Percentiles rank a stretch among this genome's conserved stretches.
Conservation (phyloP, 805 yeast species). For the Lipomyces spencermartinsiae region DNA sequence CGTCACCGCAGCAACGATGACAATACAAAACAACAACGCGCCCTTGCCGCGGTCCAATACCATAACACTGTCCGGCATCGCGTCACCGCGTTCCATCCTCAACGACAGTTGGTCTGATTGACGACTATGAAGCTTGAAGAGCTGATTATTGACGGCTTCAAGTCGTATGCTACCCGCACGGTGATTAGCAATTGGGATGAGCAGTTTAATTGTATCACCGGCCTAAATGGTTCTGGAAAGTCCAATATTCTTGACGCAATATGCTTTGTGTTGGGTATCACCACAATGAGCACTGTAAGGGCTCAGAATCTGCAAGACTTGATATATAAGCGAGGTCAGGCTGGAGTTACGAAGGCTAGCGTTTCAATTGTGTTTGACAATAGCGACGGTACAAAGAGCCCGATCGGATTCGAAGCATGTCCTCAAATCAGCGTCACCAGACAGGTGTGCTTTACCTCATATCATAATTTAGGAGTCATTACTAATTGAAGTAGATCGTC, state of each 20-base stretch:
- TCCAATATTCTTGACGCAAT: conserved; percentile 96
- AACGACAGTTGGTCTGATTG: background rate
- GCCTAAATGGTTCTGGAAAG: conserved; percentile 96
- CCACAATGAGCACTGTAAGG: conserved; percentile 92
- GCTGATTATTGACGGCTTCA: conserved; percentile 94
- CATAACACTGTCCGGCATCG: too few species aligned
- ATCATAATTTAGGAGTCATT: background rate
- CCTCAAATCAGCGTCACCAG: conserved; percentile 88
- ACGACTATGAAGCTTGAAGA: conserved; percentile 89
- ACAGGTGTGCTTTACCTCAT: conserved; percentile 50
- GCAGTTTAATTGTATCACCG: conserved; percentile 97
- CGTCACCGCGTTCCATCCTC: background rate
- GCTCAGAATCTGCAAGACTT: conserved; percentile 93
- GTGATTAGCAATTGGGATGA: conserved; percentile 95
- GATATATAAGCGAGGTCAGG: conserved; percentile 96
- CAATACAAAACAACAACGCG: background rate
- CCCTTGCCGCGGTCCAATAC: too few species aligned
- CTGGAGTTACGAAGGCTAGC: conserved; percentile 95
- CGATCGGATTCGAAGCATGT: conserved; percentile 83
- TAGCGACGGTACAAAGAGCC: conserved; percentile 72
- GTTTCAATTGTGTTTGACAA: conserved; percentile 96
- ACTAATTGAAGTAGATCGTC: conserved; percentile 53
- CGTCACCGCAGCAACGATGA: background rate
- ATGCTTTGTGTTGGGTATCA: conserved; percentile 96
- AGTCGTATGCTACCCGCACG: conserved; percentile 95